Evolutionary conservation across 768 basidiomycete genomes (phyloP).

Genomic region (Tephrocybe sp.): DNA sequence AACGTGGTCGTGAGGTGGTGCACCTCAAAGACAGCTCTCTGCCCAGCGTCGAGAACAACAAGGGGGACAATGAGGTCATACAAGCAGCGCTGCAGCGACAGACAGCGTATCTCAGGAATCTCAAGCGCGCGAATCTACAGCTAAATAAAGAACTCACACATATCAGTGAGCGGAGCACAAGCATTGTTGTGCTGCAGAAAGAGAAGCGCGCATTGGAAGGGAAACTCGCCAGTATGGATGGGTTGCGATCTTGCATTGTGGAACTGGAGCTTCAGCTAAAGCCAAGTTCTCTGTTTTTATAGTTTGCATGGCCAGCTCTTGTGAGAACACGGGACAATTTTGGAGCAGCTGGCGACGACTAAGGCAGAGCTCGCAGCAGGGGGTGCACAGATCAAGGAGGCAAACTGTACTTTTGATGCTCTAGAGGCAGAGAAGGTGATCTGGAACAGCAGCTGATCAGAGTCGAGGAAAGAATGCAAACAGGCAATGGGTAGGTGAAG

Average conservation of each 20-base stretch:
- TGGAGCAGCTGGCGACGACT: conserved; percentile 45
- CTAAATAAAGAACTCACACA: conserved; percentile 51
- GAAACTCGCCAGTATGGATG: conserved; percentile 35
- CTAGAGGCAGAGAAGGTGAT: conserved; percentile 10
- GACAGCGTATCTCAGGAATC: conserved; percentile 53
- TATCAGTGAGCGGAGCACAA: conserved; percentile 56
- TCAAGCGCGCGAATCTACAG: conserved; percentile 61
- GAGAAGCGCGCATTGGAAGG: conserved; percentile 67
- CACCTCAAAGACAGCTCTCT: conserved; percentile 2
- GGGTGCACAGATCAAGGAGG: conserved; percentile 30
- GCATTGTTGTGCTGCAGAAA: conserved; percentile 70
- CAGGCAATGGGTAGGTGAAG: conserved; percentile 4
- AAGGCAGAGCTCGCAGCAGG: conserved; percentile 38
- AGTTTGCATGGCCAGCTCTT: conserved; percentile 54
- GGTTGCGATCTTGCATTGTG: conserved; percentile 52
- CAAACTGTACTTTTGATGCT: conserved; percentile 3
- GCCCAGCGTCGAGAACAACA: conserved; percentile 30
- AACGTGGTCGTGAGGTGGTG: conserved; percentile 21
- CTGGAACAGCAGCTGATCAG: conserved; percentile 2
- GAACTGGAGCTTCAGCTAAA: conserved; percentile 54
- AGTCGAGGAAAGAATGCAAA: neutral
- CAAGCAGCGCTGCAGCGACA: conserved; percentile 70
- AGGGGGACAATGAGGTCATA: conserved; percentile 59
- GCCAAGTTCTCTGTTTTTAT: conserved; percentile 22
- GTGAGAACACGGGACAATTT: conserved; percentile 63